Evolutionary conservation across 371 early-diverging fungal genomes (phyloP), one percentile per base, ranked within the genome.

Genomic region (Blastocladiella emersonii): DNA sequence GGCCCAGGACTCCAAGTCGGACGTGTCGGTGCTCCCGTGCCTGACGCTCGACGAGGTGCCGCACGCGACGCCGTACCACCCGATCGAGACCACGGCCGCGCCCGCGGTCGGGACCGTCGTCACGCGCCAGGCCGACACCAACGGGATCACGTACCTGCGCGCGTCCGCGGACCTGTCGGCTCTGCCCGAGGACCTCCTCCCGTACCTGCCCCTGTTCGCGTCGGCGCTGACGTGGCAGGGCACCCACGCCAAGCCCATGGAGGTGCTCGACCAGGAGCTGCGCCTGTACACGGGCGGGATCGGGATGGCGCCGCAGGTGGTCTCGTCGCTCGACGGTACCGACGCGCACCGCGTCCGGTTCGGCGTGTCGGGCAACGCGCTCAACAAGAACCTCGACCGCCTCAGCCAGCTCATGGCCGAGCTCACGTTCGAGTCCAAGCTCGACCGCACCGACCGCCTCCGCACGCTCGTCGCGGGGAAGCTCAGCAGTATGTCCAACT

Each of bases 121-220:
- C 39, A 13, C 5, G 39, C 78, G 92, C 62, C 76, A 82, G 2
- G 85, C 93, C 0, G 68, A 85, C 7, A 94, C 97, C 27, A 96
- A 96, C 66, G 95, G 93, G 23, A 84, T 96, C 56, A 88, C 92
- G n/a, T 96, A 95, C 68, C 77, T 93, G 45, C 75, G 82, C 53
- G 78, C 85, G 0, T 82, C 84, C 66, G 86, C 85, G 67, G 72
- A 76, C 53, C 69, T 88, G 8, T 73, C 78, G 5, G 79, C 79
- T 35, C 66, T 92, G 53, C 72, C 86, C 30, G 73, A 78, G 8
- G 81, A 88, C 32, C 53, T 59, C 4, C 41, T 30, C 17, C 72
- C 84, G 48, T 91, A 85, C 65, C 67, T 92, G 35, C 90, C 91
- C 6, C 71, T 92, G 64, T 93, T 89, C 69, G 77, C 84, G 64